Conservation (phyloP, 805 yeast genomes). For the Monosporozyma unispora region DNA sequence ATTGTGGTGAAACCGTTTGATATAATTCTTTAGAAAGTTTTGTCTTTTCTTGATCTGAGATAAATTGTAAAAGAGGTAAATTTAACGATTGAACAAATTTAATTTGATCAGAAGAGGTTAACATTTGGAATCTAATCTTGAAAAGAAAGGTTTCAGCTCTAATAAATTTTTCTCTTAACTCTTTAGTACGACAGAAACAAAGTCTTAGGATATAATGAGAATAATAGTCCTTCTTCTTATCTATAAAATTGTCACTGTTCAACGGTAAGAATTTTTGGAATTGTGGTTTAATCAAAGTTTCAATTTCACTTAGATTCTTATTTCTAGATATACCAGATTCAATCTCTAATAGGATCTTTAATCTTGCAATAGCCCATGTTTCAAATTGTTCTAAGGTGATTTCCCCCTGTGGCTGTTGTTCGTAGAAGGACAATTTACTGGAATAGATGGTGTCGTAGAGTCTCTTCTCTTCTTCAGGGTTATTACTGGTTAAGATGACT, state of each 20-base stretch:
- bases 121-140: conserved; percentile 56
- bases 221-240: conserved; percentile 82
- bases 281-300: conserved; percentile 53
- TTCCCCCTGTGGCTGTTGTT: conserved; percentile 69
- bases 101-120: conserved; percentile 58
- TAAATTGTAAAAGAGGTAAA: conserved; percentile 60
- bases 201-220: conserved; percentile 82
- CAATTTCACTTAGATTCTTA: conserved; percentile 56
- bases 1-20: conserved; percentile 42
- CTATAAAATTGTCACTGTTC: conserved; percentile 37
- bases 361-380: conserved; percentile 88
- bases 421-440: conserved; percentile 65
- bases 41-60: conserved; percentile 51
- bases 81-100: conserved; percentile 58
- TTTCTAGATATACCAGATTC: conserved; percentile 66
- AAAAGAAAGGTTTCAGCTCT: conserved; percentile 70
- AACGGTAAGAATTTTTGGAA: conserved; percentile 55
- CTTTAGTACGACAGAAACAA: conserved; percentile 83
- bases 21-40: conserved; percentile 41
- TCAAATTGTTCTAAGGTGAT: conserved; percentile 90
- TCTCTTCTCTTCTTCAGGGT: conserved; percentile 25
- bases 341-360: conserved; percentile 73
- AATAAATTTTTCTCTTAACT: conserved; percentile 69
- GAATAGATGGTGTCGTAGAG: conserved; percentile 39
- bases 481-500: background rate